These are phyloP conservation scores for Moniliophthora roreri DNA, from an alignment of 1,284 basidiomycete genomes.

Conservation along the genomic window DNA sequence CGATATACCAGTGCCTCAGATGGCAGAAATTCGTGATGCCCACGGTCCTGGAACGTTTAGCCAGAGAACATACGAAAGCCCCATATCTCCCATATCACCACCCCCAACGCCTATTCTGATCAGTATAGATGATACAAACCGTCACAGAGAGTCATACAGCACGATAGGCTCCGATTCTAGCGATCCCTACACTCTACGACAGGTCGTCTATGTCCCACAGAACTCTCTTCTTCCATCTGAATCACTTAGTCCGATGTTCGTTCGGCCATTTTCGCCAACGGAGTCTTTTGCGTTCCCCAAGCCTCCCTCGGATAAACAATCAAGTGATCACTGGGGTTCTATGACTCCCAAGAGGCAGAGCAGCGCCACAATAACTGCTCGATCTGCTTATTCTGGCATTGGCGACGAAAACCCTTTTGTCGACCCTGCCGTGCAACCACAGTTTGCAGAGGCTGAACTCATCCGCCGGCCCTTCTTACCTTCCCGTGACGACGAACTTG, in stretches of 20 bases:
- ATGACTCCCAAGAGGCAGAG: neutral
- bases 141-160: slow-evolving; percentile 33
- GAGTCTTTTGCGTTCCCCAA: slow-evolving; percentile 68
- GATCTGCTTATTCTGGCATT: neutral
- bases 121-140: slow-evolving; percentile 25
- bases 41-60: slow-evolving; percentile 8
- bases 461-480: slow-evolving; percentile 58
- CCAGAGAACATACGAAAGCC: neutral
- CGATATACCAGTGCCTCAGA: slow-evolving; percentile 36
- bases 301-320: slow-evolving; percentile 39
- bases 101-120: slow-evolving; percentile 23
- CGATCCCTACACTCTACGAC: slow-evolving; percentile 35
- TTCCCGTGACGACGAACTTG: slow-evolving; percentile 58
- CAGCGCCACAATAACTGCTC: slow-evolving; percentile 7
- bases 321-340: neutral
- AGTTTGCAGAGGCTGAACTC: slow-evolving; percentile 40
- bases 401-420: slow-evolving; percentile 35
- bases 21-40: slow-evolving; percentile 43
- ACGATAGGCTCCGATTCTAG: slow-evolving; percentile 28
- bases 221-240: slow-evolving; percentile 22
- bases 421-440: slow-evolving; percentile 27
- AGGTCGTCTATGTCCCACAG: slow-evolving; percentile 29
- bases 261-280: slow-evolving; percentile 61
- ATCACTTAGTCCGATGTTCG: slow-evolving; percentile 50
- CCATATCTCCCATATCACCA: slow-evolving; percentile 20